These are phyloP conservation scores for Apiotrichum mycotoxinovorans DNA, from an alignment of 1,284 basidiomycete species.

Conservation along the genomic window DNA sequence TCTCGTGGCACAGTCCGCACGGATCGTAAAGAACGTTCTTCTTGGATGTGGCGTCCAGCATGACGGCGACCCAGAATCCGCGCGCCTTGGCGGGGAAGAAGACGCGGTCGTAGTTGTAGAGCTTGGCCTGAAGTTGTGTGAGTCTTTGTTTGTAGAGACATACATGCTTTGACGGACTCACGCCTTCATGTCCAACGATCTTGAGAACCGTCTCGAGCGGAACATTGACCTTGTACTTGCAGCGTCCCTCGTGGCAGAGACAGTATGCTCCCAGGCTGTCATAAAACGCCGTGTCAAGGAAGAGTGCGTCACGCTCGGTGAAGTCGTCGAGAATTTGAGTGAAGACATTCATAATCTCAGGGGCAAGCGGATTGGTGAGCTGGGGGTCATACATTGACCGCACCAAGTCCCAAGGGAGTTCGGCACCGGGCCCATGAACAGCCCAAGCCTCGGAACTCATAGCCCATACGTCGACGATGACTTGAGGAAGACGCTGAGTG, in stretches of 20 bases:
- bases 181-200: neutral
- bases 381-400: neutral
- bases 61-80: neutral
- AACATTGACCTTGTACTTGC: neutral
- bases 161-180: neutral
- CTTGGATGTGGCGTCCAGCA: neutral
- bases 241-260: neutral
- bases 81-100: neutral
- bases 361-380: neutral
- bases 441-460: neutral
- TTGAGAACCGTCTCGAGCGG: neutral
- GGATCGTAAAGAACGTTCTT: neutral
- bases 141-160: neutral
- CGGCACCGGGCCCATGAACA: neutral
- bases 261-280: neutral
- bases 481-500: neutral
- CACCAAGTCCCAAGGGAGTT: neutral
- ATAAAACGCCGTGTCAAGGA: neutral
- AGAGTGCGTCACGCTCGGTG: neutral
- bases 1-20: neutral
- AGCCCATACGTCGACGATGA: neutral
- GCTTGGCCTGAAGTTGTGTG: neutral
- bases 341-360: neutral
- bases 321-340: neutral
- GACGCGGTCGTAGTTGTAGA: neutral